Evolutionary conservation across 257 asterid species (phyloP).

Genomic region (Petrea volubilis): DNA sequence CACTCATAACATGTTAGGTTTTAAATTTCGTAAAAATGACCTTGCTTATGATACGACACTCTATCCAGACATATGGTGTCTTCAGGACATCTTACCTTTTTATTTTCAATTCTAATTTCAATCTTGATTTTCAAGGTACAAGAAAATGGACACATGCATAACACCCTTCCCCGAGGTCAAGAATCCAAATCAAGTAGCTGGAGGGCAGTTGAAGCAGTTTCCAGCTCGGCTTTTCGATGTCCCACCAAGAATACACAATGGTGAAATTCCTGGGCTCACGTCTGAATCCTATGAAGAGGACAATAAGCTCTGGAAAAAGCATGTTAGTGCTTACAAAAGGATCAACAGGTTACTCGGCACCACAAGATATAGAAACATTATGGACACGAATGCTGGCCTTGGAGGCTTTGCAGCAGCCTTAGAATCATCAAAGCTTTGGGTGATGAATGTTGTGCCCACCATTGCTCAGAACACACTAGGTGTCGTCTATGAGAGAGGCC

Average conservation of each 20-base stretch:
- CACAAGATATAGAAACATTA: constrained; percentile 73
- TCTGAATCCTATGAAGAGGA: constrained; percentile 65
- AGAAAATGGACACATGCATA: constrained; percentile 74
- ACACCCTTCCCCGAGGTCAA: constrained; percentile 70
- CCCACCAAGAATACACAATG: constrained; percentile 72
- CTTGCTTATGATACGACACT: too few species aligned
- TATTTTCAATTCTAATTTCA: neutral
- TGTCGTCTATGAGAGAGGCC: constrained; percentile 75
- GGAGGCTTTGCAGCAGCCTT: constrained; percentile 92
- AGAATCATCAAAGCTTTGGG: constrained; percentile 83
- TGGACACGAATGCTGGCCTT: constrained; percentile 95
- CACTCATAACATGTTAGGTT: too few species aligned
- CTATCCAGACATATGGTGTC: too few species aligned
- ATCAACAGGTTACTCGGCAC: constrained; percentile 56
- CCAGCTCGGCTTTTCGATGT: constrained; percentile 80
- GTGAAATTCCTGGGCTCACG: constrained; percentile 64
- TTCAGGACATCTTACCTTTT: too few species aligned
- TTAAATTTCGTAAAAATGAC: too few species aligned
- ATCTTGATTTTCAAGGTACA: constrained; percentile 54
- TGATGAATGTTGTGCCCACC: constrained; percentile 89
- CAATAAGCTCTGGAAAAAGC: constrained; percentile 75
- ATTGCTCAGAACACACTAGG: constrained; percentile 72
- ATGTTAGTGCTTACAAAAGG: constrained; percentile 60
- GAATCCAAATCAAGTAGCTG: constrained; percentile 50
- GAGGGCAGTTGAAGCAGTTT: constrained; percentile 68